These are phyloP conservation scores for Cryphonectria carpinicola DNA, from an alignment of 2,329 filamentous ascomycete genomes.

Conservation along the genomic window DNA sequence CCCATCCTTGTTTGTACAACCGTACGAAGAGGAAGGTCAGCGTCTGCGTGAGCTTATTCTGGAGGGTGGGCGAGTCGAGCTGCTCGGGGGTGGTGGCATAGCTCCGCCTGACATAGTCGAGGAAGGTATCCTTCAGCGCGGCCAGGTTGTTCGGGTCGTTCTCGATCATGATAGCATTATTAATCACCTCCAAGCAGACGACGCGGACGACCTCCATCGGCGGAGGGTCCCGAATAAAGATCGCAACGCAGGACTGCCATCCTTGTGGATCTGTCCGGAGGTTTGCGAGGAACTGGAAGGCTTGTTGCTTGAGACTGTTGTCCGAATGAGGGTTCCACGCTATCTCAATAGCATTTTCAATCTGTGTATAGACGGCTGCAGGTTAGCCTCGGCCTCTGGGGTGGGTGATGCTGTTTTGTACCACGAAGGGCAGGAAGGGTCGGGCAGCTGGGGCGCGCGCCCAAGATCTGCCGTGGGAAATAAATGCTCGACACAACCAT, in stretches of 20 bases:
- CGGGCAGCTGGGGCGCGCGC: not conserved
- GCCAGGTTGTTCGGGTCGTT: slow-evolving; percentile 73
- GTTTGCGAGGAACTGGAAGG: slow-evolving; percentile 78
- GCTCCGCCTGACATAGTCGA: slow-evolving; percentile 77
- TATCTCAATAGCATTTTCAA: slow-evolving; percentile 95
- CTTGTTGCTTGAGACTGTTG: slow-evolving; percentile 76
- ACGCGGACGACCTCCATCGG: slow-evolving; percentile 84
- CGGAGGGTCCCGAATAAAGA: slow-evolving; percentile 80
- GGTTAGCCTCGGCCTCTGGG: slow-evolving; percentile 10
- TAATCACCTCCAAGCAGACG: slow-evolving; percentile 89
- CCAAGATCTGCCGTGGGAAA: slow-evolving; percentile 23
- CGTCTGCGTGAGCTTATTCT: slow-evolving; percentile 97
- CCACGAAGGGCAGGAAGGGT: slow-evolving; percentile 10
- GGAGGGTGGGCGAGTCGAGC: slow-evolving; percentile 75
- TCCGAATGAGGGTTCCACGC: slow-evolving; percentile 82
- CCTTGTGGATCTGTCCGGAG: slow-evolving; percentile 80
- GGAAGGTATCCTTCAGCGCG: slow-evolving; percentile 78
- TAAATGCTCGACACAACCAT: slow-evolving; percentile 26
- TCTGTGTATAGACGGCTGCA: slow-evolving; percentile 54
- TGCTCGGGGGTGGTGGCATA: slow-evolving; percentile 66
- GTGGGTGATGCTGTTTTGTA: not conserved
- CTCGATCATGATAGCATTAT: slow-evolving; percentile 83
- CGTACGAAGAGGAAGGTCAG: slow-evolving; percentile 91
- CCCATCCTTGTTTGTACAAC: slow-evolving; percentile 85
- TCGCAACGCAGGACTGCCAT: slow-evolving; percentile 85